Evolutionary conservation across 2,329 filamentous ascomycete genomes (phyloP).

Genomic region (Fusarium clavum): DNA sequence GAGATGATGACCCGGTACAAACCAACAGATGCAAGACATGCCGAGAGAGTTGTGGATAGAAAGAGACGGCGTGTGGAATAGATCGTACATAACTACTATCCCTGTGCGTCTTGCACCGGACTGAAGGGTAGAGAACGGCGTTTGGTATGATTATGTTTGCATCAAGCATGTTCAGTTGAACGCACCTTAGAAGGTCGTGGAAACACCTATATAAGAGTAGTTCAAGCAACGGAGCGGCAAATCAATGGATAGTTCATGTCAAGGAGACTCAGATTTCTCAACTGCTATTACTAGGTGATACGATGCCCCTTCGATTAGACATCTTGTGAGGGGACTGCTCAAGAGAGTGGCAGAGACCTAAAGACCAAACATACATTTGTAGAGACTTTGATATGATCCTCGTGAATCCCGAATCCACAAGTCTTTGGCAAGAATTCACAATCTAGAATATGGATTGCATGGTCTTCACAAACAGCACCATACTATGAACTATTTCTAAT

Average conservation of each 20-base stretch:
- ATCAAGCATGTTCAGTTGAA: conserved; percentile 33
- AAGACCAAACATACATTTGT: background rate
- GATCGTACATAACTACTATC: conserved; percentile 23
- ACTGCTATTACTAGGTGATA: background rate
- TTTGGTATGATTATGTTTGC: conserved; percentile 25
- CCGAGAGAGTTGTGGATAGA: conserved; percentile 37
- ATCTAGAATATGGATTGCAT: background rate
- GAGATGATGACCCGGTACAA: conserved; percentile 24
- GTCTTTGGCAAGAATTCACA: background rate
- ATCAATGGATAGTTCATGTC: conserved; percentile 20
- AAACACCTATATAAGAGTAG: conserved; percentile 17
- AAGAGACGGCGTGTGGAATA: conserved; percentile 33
- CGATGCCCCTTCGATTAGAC: background rate
- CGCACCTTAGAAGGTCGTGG: conserved; percentile 6
- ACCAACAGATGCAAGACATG: conserved; percentile 28
- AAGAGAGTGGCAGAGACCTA: background rate
- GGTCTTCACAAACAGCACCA: background rate
- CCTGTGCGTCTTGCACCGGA: conserved; percentile 10
- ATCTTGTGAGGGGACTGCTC: background rate
- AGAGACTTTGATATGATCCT: background rate
- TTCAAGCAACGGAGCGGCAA: conserved; percentile 11
- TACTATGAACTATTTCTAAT: background rate
- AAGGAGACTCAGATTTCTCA: background rate
- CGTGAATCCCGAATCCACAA: background rate
- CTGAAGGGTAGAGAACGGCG: conserved; percentile 31